Base-by-base conservation (phyloP, 2,329 filamentous ascomycete genomes). In the Cryphonectria japonica region DNA sequence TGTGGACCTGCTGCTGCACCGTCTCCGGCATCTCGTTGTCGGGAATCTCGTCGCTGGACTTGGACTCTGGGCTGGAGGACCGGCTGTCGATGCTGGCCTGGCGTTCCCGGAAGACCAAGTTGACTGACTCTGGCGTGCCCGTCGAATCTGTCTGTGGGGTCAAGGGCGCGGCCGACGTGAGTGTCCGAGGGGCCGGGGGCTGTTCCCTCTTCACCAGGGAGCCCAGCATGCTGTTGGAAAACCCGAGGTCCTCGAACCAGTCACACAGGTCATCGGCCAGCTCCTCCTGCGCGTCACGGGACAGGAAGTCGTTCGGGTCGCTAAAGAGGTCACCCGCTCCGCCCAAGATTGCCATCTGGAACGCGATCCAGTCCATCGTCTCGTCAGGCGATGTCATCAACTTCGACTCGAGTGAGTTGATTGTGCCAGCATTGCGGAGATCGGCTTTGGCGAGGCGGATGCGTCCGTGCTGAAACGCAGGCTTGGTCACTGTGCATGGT, bases 341-440 rank as follows among this genome's bases (percentile, higher is more conserved):
- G 59, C 88, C 88, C 0, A 87, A 79, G 66, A 90, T 89, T 22
- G 89, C 88, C 84, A 90, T 89, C 78, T 91, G 88, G 76, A 90
- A 91, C 3, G 88, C 88, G 7, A 86, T 88, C 88, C 88, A 90
- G 80, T 91, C 88, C 3, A 90, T 78, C 11, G 82, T 84, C 64
- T 86, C 86, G 66, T 88, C 87, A 41, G 81, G 80, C 29, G 78
- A 79, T 9, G 82, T 79, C 71, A 80, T 82, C 69, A 78, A 74
- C 34, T 70, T 73, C 32, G 71, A 73, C 64, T 73, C 71, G 67
- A 46, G 75, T 72, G 61, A 78, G 74, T 66, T 76, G 64, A 72
- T 73, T 29, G 62, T 67, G 22, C 65, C 66, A 16, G 71, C 69
- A 34, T 74, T 75, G 8, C 73, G 69, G 9, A 83, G 75, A 66